Conservation (phyloP, 306 rosid genomes). For the Cicer arietinum region DNA sequence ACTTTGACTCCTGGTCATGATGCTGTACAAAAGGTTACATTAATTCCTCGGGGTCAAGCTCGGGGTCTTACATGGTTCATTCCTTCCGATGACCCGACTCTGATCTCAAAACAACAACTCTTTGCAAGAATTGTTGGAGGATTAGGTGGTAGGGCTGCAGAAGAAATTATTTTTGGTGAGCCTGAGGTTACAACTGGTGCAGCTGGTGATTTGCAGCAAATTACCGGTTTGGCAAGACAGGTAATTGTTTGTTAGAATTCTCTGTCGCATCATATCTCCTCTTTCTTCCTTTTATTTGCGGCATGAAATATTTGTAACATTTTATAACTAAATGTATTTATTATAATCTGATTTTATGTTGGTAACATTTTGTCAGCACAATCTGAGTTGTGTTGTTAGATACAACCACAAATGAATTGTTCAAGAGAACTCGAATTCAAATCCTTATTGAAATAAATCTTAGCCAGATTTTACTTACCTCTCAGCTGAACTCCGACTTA, state of each 20-base stretch:
- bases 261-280: not conserved
- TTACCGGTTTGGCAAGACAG: conserved; percentile 96
- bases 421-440: too few species aligned
- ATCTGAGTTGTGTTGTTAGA: conserved; percentile 10
- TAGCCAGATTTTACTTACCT: too few species aligned
- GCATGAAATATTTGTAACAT: conserved; percentile 1
- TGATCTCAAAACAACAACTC: conserved; percentile 96
- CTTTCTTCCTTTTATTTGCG: not conserved
- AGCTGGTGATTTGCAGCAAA: conserved; percentile 98
- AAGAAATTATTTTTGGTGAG: conserved; percentile 94
- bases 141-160: conserved; percentile 99
- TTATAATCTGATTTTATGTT: conserved; percentile 2
- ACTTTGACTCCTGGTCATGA: conserved; percentile 99
- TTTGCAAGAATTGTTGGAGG: conserved; percentile 99
- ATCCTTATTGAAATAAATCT: too few species aligned
- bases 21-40: conserved; percentile 93
- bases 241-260: conserved; percentile 47
- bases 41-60: conserved; percentile 97
- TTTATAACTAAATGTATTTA: not conserved
- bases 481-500: too few species aligned
- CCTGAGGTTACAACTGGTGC: conserved; percentile 99
- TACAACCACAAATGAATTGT: not conserved
- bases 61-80: conserved; percentile 99
- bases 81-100: conserved; percentile 92
- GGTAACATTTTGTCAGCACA: conserved; percentile 16